Evolutionary conservation across 78 protist genomes (phyloP).

Genomic region (Polysphondylium violaceum): DNA sequence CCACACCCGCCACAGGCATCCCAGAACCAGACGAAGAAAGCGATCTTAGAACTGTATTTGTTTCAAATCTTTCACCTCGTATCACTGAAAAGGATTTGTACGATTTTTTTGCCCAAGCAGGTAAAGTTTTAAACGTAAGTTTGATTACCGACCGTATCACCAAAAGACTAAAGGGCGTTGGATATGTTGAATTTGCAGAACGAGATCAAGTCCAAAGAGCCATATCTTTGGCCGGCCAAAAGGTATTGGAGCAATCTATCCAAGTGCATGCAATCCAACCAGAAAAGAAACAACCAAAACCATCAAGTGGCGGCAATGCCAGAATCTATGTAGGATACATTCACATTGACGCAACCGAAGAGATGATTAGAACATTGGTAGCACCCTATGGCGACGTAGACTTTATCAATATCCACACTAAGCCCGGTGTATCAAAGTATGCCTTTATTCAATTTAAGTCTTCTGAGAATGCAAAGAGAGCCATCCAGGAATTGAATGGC

Average conservation of each 20-base stretch:
- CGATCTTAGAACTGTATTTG: constrained; percentile 58
- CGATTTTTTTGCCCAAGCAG: constrained; percentile 49
- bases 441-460: constrained; percentile 53
- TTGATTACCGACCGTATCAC: constrained; percentile 32
- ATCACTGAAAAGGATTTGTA: constrained; percentile 22
- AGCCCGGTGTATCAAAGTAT: constrained; percentile 56
- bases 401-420: constrained; percentile 34
- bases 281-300: constrained; percentile 31
- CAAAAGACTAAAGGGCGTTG: constrained; percentile 56
- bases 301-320: not conserved
- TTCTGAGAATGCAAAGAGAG: constrained; percentile 35
- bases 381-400: constrained; percentile 47
- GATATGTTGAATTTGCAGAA: constrained; percentile 53
- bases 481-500: constrained; percentile 45
- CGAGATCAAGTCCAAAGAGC: constrained; percentile 19
- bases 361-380: constrained; percentile 25
- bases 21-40: constrained; percentile 69
- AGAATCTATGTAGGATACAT: constrained; percentile 65
- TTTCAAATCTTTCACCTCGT: constrained; percentile 35
- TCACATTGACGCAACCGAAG: constrained; percentile 15
- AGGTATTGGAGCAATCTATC: constrained; percentile 27
- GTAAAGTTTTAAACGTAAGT: constrained; percentile 51
- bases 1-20: not conserved
- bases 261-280: constrained; percentile 38
- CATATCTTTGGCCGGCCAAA: constrained; percentile 1